These are phyloP conservation scores for Calonectria leucothoes DNA, from an alignment of 2,329 filamentous ascomycete species.

Conservation along the genomic window DNA sequence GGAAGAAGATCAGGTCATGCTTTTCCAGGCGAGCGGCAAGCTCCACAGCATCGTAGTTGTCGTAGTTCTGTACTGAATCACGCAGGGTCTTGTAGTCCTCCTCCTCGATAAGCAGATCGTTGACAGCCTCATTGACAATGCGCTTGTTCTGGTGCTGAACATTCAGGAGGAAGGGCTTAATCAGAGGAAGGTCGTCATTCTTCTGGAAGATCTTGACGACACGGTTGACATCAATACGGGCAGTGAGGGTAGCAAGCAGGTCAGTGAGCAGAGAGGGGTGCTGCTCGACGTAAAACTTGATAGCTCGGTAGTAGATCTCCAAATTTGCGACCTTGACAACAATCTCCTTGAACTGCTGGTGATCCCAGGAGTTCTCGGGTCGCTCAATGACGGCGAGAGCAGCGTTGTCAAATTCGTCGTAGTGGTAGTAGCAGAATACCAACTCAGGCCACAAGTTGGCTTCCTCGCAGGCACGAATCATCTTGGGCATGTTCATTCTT, in stretches of 20 bases:
- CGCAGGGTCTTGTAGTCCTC: constrained; percentile 99
- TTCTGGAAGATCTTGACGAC: constrained; percentile 99
- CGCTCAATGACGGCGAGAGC: constrained; percentile 98
- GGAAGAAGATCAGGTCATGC: constrained; percentile 98
- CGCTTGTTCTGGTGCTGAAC: constrained; percentile 98
- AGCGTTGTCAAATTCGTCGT: constrained; percentile 98
- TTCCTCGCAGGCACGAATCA: constrained; percentile 93
- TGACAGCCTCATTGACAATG: constrained; percentile 97
- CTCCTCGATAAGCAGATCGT: constrained; percentile 97
- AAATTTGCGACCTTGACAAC: constrained; percentile 97
- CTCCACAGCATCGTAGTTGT: constrained; percentile 97
- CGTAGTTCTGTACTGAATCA: constrained; percentile 98
- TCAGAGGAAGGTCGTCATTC: constrained; percentile 96
- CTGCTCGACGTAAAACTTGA: constrained; percentile 98
- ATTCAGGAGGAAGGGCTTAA: constrained; percentile 98
- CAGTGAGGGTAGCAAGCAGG: constrained; percentile 88
- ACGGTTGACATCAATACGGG: constrained; percentile 96
- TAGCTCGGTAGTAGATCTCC: constrained; percentile 97
- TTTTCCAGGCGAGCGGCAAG: constrained; percentile 94
- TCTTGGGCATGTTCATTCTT: constrained; percentile 96
- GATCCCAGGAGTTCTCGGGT: constrained; percentile 97
- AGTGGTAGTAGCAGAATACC: constrained; percentile 98
- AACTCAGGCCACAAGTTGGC: constrained; percentile 97
- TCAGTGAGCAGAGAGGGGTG: constrained; percentile 97
- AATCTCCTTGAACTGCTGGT: constrained; percentile 99